A percentile compares a stretch with the other conserved stretches of the same genome.
Conservation (phyloP, 495 filamentous ascomycete species). For the Penicillium longicatenatum region DNA sequence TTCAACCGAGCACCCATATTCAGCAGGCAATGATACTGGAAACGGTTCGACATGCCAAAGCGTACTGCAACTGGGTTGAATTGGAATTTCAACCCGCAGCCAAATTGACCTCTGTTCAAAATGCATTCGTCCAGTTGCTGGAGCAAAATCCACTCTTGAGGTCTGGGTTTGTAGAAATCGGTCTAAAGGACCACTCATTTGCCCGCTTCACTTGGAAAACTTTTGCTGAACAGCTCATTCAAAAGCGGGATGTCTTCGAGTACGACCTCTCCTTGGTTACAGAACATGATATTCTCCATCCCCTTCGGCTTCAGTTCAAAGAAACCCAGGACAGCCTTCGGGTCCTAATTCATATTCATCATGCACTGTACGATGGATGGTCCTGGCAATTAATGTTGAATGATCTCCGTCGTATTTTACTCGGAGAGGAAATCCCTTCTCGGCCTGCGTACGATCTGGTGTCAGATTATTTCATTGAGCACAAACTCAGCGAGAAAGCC, state of each 20-base stretch:
- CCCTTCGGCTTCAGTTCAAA: conserved; percentile 57
- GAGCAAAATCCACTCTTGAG: conserved; percentile 64
- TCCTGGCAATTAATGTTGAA: conserved; percentile 69
- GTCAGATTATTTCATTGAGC: conserved; percentile 35
- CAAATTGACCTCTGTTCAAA: conserved; percentile 33
- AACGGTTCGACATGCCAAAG: conserved; percentile 50
- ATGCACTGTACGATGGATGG: conserved; percentile 85
- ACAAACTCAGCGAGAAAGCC: conserved; percentile 39
- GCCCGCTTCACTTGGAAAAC: conserved; percentile 63
- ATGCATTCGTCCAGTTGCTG: conserved; percentile 50
- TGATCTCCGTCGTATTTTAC: conserved; percentile 55
- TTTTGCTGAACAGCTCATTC: conserved; percentile 45
- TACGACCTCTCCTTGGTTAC: conserved; percentile 28
- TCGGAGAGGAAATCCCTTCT: conserved; percentile 12
- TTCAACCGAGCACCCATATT: conserved; percentile 66
- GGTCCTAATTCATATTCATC: conserved; percentile 60
- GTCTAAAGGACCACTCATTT: conserved; percentile 49
- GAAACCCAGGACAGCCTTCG: conserved; percentile 28
- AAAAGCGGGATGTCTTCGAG: conserved; percentile 31
- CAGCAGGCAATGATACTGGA: conserved; percentile 79
- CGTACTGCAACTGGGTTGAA: conserved; percentile 78
- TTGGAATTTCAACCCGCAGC: conserved; percentile 47
- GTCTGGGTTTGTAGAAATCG: conserved; percentile 63
- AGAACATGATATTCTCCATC: conserved; percentile 53
- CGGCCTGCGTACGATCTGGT: conserved; percentile 32